phyloP scores from a whole-genome alignment of 169 alveolate species.

The Besnoitia besnoiti region DNA sequence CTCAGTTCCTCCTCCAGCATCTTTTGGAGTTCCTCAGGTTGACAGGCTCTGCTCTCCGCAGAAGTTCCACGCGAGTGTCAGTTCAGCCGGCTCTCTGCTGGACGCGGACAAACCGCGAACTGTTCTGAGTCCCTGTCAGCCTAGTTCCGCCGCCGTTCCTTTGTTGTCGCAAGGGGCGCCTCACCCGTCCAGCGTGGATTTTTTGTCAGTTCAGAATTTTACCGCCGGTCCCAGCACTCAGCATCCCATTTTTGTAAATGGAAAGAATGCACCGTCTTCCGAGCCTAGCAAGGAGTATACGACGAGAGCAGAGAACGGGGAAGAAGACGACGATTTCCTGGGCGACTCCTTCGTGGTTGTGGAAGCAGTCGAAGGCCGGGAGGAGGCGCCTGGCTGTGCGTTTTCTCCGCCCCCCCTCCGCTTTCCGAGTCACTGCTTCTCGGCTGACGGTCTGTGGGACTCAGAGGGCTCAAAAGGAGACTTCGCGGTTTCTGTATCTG shows the following conservation, averaged over 20 bases:
- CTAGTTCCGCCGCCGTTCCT: not conserved
- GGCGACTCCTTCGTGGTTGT: conserved; percentile 23
- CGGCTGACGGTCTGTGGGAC: conserved; percentile 32
- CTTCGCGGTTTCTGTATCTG: conserved; percentile 16
- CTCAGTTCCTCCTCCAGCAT: not conserved
- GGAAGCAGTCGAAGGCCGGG: conserved; percentile 19
- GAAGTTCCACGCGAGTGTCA: not conserved
- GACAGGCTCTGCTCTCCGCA: not conserved
- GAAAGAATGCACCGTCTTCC: not conserved
- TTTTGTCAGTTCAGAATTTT: not conserved
- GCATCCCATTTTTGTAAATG: not conserved
- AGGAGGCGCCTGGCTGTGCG: conserved; percentile 24
- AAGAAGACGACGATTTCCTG: conserved; percentile 6
- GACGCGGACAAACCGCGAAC: not conserved
- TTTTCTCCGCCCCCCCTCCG: conserved; percentile 21
- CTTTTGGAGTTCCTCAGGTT: not conserved
- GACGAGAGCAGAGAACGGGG: not conserved
- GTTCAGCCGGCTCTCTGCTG: not conserved
- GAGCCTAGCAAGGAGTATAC: not conserved
- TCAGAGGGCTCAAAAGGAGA: not conserved
- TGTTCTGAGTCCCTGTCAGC: not conserved
- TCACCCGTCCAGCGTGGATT: not conserved
- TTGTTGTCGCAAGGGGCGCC: not conserved
- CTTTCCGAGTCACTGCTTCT: conserved; percentile 20
- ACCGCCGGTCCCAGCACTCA: not conserved